Percentiles rank a stretch among this genome's conserved stretches.
Conservation (phyloP, 306 rosid species). For the Quercus alba region DNA sequence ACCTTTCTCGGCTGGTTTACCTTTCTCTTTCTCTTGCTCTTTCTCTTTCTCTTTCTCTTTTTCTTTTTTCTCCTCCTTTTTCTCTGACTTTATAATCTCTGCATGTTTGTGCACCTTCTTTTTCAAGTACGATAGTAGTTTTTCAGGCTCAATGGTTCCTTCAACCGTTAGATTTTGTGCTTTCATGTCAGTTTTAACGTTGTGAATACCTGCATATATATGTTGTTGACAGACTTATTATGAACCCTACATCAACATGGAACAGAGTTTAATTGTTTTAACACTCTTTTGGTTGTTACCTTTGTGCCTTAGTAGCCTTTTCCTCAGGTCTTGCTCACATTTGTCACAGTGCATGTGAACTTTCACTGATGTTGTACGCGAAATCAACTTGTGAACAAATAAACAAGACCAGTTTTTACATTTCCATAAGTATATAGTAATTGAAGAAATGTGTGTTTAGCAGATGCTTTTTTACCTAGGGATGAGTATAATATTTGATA, state of each 20-base stretch:
- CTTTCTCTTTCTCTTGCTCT: neutral
- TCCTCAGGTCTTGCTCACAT: slow-evolving; percentile 73
- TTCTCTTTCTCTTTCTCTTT: neutral
- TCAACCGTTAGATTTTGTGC: slow-evolving; percentile 50
- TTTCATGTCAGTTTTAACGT: slow-evolving; percentile 66
- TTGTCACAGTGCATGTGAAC: slow-evolving; percentile 76
- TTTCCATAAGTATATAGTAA: neutral
- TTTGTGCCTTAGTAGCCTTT: slow-evolving; percentile 53
- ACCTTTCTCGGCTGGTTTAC: neutral
- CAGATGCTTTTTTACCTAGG: neutral
- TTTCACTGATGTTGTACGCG: slow-evolving; percentile 55
- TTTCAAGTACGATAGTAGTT: slow-evolving; percentile 40
- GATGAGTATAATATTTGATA: neutral
- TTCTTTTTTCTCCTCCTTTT: slow-evolving; percentile 30
- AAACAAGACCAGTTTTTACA: slow-evolving; percentile 3
- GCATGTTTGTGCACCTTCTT: slow-evolving; percentile 63
- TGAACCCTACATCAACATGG: neutral
- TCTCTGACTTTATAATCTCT: slow-evolving; percentile 44
- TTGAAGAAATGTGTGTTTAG: neutral
- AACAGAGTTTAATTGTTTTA: neutral
- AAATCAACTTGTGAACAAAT: slow-evolving; percentile 38
- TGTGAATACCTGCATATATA: slow-evolving; percentile 44
- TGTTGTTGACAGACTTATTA: neutral
- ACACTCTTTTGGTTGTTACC: slow-evolving; percentile 28
- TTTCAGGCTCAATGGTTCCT: slow-evolving; percentile 74